Evolutionary conservation across 129 eudicot species (phyloP).

Genomic region (Rutidosis leptorrhynchoides): DNA sequence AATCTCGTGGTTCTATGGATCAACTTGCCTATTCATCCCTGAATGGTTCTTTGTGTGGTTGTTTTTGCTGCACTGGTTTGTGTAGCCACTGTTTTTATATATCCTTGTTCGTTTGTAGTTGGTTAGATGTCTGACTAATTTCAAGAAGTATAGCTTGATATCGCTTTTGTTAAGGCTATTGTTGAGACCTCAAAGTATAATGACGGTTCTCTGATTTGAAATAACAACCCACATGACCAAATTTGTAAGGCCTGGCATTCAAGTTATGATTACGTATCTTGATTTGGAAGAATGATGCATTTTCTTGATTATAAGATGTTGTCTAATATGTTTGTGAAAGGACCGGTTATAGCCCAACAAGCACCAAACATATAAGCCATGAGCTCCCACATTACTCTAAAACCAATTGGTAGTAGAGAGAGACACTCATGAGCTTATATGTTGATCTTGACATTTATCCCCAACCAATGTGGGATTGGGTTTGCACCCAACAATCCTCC

Average conservation of each 20-base stretch:
- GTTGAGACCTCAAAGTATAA: conserved; percentile 8
- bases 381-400: no score
- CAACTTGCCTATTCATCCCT: conserved; percentile 12
- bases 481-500: no score
- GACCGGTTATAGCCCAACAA: no score
- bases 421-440: no score
- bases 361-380: no score
- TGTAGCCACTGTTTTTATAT: background rate
- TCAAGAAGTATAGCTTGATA: conserved; percentile 15
- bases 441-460: no score
- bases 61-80: conserved; percentile 8
- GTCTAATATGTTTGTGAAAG: background rate
- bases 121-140: conserved; percentile 19
- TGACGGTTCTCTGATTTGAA: background rate
- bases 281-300: background rate
- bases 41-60: conserved; percentile 15
- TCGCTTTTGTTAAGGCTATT: background rate
- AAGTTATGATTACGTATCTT: background rate
- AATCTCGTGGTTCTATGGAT: conserved; percentile 2
- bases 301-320: background rate
- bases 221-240: conserved; percentile 13
- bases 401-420: no score
- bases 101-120: conserved; percentile 4
- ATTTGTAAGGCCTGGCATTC: background rate
- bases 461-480: no score